These are phyloP conservation scores for button mushroom (Agaricus bisporus) DNA, from an alignment of 768 basidiomycete species.

Conservation along the genomic window DNA sequence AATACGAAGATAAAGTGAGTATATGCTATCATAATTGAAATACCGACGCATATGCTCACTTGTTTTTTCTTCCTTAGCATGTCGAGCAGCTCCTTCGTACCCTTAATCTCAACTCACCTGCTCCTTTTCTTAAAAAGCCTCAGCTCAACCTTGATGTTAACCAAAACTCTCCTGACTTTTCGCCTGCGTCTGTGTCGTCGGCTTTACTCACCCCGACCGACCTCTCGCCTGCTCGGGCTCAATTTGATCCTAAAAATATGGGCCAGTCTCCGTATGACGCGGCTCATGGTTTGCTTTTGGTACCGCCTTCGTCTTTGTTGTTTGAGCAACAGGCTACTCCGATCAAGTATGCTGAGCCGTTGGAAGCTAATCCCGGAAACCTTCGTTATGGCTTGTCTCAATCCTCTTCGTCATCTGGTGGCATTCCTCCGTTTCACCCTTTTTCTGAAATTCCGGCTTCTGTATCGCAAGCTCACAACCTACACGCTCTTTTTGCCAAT, in stretches of 20 bases:
- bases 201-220: slow-evolving; percentile 72
- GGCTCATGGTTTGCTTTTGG: slow-evolving; percentile 27
- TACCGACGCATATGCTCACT: slow-evolving; percentile 14
- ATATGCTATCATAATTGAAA: slow-evolving; percentile 18
- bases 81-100: slow-evolving; percentile 78
- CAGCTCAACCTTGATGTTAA: slow-evolving; percentile 40
- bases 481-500: slow-evolving; percentile 20
- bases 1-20: slow-evolving; percentile 46
- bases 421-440: slow-evolving; percentile 42
- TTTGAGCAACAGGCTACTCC: slow-evolving; percentile 27
- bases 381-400: slow-evolving; percentile 7
- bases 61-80: slow-evolving; percentile 38
- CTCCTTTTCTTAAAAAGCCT: slow-evolving; percentile 40
- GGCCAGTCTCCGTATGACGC: slow-evolving; percentile 44
- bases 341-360: slow-evolving; percentile 12
- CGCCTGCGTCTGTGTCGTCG: slow-evolving; percentile 66
- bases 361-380: slow-evolving; percentile 17
- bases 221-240: slow-evolving; percentile 54
- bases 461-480: slow-evolving; percentile 19
- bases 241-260: slow-evolving; percentile 49
- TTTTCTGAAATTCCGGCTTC: slow-evolving; percentile 40
- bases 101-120: slow-evolving; percentile 74
- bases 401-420: background rate
- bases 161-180: slow-evolving; percentile 60
- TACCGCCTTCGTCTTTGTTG: slow-evolving; percentile 35